phyloP scores from a whole-genome alignment of 108 stramenopile genomes.

The Aurantiochytrium sp. region DNA sequence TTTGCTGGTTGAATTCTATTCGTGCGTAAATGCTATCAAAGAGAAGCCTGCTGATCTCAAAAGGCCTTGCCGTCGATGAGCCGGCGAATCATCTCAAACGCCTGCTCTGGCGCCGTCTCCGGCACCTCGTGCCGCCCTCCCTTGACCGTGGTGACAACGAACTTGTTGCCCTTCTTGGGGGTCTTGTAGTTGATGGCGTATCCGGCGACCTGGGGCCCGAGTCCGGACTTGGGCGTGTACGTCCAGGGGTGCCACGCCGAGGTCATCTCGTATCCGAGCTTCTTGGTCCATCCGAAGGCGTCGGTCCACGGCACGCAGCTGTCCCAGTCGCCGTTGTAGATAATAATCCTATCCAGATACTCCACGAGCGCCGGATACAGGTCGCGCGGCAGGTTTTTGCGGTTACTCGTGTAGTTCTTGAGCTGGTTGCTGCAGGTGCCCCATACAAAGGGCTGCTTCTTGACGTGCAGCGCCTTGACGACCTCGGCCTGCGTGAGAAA shows the following conservation, averaged over 20 bases:
- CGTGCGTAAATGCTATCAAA: too few relatives aligned
- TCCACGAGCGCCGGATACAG: constrained; percentile 42
- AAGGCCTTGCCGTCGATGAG: constrained; percentile 28
- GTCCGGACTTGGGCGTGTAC: not conserved
- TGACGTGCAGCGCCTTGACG: constrained; percentile 39
- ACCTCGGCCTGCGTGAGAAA: constrained; percentile 43
- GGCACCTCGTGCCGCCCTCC: constrained; percentile 44
- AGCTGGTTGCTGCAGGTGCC: constrained; percentile 28
- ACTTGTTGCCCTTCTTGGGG: not conserved
- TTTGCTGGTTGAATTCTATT: too few relatives aligned
- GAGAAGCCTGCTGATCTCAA: too few relatives aligned
- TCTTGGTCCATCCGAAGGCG: constrained; percentile 39
- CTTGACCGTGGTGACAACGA: constrained; percentile 35
- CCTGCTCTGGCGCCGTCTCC: constrained; percentile 40
- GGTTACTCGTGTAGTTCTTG: constrained; percentile 43
- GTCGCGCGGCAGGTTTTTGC: constrained; percentile 45
- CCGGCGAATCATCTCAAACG: constrained; percentile 30
- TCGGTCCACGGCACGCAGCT: constrained; percentile 55
- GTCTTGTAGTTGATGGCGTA: constrained; percentile 39
- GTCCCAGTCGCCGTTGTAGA: constrained; percentile 54
- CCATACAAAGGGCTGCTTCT: constrained; percentile 5
- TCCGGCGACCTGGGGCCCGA: constrained; percentile 35
- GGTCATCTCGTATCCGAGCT: constrained; percentile 29
- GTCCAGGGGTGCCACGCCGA: constrained; percentile 42
- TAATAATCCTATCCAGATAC: constrained; percentile 38